Evolutionary conservation across 2,329 filamentous ascomycete genomes (phyloP).

Genomic region (Ceratocystis harringtonii): DNA sequence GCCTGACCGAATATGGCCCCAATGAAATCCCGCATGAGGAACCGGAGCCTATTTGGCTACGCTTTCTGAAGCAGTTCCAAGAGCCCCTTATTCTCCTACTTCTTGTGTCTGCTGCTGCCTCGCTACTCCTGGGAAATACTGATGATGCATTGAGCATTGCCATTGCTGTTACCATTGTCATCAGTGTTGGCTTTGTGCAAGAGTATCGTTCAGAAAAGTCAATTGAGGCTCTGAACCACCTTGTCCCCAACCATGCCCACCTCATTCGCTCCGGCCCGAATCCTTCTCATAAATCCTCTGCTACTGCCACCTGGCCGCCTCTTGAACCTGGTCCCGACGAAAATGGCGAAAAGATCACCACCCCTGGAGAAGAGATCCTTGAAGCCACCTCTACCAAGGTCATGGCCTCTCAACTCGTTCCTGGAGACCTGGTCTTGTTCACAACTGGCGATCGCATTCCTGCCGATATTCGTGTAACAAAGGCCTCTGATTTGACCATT

Average conservation of each 20-base stretch:
- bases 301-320: constrained; percentile 35
- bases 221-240: constrained; percentile 79
- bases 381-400: constrained; percentile 70
- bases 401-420: constrained; percentile 73
- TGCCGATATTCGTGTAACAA: constrained; percentile 86
- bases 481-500: constrained; percentile 77
- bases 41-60: constrained; percentile 85
- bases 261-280: constrained; percentile 52
- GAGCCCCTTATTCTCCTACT: constrained; percentile 90
- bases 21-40: constrained; percentile 93
- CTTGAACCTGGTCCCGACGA: constrained; percentile 24
- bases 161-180: constrained; percentile 90
- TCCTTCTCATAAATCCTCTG: constrained; percentile 22
- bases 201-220: constrained; percentile 97
- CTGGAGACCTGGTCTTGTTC: constrained; percentile 84
- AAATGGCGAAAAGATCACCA: constrained; percentile 33
- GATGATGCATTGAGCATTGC: constrained; percentile 95
- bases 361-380: constrained; percentile 46
- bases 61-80: constrained; percentile 92
- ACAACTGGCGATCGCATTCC: constrained; percentile 93
- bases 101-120: constrained; percentile 73
- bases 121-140: constrained; percentile 78
- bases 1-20: constrained; percentile 66
- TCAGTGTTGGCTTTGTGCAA: constrained; percentile 89
- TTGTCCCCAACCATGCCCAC: constrained; percentile 92